These are phyloP conservation scores for Aspergillus flavus DNA, from an alignment of 2,329 filamentous ascomycete genomes.

Conservation along the genomic window DNA sequence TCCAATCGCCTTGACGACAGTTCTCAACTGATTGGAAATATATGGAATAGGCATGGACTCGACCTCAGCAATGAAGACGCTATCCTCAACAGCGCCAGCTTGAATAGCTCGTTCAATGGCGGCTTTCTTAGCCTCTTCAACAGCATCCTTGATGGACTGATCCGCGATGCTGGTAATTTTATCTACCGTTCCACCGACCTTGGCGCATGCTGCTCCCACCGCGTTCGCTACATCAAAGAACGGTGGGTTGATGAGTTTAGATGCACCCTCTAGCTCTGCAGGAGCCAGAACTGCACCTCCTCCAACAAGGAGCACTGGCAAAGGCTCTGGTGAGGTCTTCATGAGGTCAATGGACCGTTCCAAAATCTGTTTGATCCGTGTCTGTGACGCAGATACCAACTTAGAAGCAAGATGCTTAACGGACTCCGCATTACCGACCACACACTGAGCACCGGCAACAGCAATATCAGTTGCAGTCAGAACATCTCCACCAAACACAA, in stretches of 20 bases:
- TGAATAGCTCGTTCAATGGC: background rate
- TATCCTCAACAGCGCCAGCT: conserved; percentile 36
- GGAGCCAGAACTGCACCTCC: conserved; percentile 50
- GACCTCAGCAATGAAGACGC: conserved; percentile 42
- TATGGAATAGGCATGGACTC: conserved; percentile 41
- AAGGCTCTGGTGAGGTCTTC: background rate
- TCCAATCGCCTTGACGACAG: conserved; percentile 34
- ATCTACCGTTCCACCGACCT: conserved; percentile 48
- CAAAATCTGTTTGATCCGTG: background rate
- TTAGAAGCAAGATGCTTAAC: background rate
- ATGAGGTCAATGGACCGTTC: background rate
- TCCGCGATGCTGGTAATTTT: background rate
- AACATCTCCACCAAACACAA: conserved; percentile 59
- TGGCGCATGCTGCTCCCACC: conserved; percentile 64
- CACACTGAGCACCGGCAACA: conserved; percentile 27
- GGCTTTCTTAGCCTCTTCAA: background rate
- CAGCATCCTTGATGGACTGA: background rate
- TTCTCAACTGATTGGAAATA: conserved; percentile 33
- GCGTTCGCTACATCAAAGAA: conserved; percentile 62
- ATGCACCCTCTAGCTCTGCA: background rate
- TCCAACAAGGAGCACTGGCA: conserved; percentile 60
- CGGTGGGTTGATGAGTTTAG: background rate
- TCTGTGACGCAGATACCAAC: background rate
- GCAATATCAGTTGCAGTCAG: conserved; percentile 63
- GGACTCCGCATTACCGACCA: background rate